A percentile compares a stretch with the other conserved stretches of the same genome.
Conservation (phyloP, 2,329 filamentous ascomycete genomes). For the Diaporthe helianthi region DNA sequence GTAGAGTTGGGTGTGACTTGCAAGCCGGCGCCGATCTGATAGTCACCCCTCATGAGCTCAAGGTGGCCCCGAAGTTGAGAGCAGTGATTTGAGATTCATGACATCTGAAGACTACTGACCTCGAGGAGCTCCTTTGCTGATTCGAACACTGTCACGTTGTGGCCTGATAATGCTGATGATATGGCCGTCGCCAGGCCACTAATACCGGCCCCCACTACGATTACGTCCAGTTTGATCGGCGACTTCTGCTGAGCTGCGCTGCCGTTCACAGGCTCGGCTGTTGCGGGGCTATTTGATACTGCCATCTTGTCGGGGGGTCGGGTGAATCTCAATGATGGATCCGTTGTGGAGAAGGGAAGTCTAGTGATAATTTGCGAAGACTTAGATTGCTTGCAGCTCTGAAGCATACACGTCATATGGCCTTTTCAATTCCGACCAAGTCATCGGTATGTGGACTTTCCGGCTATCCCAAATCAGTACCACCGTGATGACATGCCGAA, state of each 20-base stretch:
- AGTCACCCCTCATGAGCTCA: not conserved
- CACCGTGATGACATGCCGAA: not conserved
- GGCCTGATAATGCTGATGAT: constrained; percentile 32
- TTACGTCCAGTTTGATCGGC: constrained; percentile 30
- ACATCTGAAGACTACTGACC: constrained; percentile 13
- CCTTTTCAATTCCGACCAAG: not conserved
- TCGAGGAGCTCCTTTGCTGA: constrained; percentile 35
- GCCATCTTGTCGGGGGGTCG: not conserved
- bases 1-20: constrained; percentile 43
- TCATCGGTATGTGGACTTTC: not conserved
- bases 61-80: no score
- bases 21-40: constrained; percentile 39
- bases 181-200: constrained; percentile 35
- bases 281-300: not conserved
- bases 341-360: not conserved
- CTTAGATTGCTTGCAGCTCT: no score
- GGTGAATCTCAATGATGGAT: no score
- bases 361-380: no score
- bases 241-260: constrained; percentile 19
- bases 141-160: constrained; percentile 35
- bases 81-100: not conserved
- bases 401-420: not conserved
- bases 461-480: not conserved
- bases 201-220: constrained; percentile 33
- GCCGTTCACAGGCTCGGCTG: not conserved